A percentile compares a stretch with the other conserved stretches of the same genome.
Conservation (phyloP, 2,329 filamentous ascomycete species). For the Diatrype stigma region DNA sequence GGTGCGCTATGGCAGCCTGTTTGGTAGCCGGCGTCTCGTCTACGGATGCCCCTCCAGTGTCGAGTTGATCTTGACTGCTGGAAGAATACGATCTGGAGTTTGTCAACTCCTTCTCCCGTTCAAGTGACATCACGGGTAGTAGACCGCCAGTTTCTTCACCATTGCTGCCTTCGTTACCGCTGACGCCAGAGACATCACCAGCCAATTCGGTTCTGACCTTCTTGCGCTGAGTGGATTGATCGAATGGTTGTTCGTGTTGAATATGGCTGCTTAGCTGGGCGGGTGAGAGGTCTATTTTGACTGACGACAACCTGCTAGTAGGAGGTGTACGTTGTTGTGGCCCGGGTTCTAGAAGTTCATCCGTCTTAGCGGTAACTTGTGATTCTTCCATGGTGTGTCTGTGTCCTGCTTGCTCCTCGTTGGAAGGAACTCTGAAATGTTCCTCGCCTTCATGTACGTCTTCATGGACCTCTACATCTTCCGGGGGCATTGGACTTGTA, state of each 20-base stretch:
- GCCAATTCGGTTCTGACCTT: conserved; percentile 27
- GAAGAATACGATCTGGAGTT: conserved; percentile 11
- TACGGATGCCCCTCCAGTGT: conserved; percentile 2
- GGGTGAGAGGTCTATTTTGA: conserved; percentile 27
- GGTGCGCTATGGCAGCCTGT: background rate
- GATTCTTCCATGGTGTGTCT: conserved; percentile 1
- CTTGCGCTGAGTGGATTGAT: conserved; percentile 31
- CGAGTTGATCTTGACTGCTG: conserved; percentile 1
- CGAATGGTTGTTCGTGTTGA: conserved; percentile 34
- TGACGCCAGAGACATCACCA: conserved; percentile 18
- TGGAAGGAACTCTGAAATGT: conserved; percentile 1
- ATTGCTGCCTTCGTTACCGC: conserved; percentile 8
- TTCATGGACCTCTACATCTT: conserved; percentile 5
- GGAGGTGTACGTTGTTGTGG: conserved; percentile 14
- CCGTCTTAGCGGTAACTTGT: conserved; percentile 7
- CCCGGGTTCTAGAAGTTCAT: conserved; percentile 4
- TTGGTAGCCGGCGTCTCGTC: background rate
- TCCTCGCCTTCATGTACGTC: conserved; percentile 4
- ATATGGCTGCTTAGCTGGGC: conserved; percentile 31
- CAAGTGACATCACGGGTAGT: conserved; percentile 11
- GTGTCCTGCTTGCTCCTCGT: conserved; percentile 7
- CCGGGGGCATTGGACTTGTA: conserved; percentile 10
- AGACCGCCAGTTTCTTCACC: conserved; percentile 6
- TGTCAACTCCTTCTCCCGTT: conserved; percentile 12
- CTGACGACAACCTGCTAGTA: conserved; percentile 8